Conservation (phyloP, 257 asterid species). For the Solanum neorickii region DNA sequence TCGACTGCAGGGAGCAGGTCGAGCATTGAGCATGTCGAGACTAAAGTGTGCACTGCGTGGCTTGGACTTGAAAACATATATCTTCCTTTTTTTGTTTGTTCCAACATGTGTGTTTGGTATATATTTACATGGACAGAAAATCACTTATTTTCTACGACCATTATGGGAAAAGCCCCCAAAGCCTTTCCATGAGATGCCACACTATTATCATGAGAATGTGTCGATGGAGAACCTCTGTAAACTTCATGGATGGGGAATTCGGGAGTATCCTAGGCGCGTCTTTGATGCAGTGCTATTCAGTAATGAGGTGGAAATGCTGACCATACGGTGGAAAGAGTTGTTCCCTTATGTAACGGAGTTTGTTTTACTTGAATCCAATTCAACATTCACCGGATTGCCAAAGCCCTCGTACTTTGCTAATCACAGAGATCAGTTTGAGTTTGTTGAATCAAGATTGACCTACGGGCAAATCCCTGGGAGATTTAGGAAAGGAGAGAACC, state of each 20-base stretch:
- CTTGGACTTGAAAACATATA: conserved; percentile 38
- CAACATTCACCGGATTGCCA: conserved; percentile 70
- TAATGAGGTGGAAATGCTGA: conserved; percentile 68
- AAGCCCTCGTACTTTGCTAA: conserved; percentile 50
- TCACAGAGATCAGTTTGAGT: conserved; percentile 40
- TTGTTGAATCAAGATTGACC: conserved; percentile 54
- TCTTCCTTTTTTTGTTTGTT: conserved; percentile 45
- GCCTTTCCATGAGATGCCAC: conserved; percentile 70
- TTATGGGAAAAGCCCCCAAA: conserved; percentile 78
- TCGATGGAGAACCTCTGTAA: conserved; percentile 66
- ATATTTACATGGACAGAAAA: conserved; percentile 71
- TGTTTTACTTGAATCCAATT: conserved; percentile 71
- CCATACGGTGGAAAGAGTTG: conserved; percentile 70
- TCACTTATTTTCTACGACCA: conserved; percentile 69
- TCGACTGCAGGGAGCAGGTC: conserved; percentile 38
- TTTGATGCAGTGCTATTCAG: conserved; percentile 76
- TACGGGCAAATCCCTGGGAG: conserved; percentile 76
- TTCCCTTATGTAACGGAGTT: conserved; percentile 63
- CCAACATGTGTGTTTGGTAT: conserved; percentile 40
- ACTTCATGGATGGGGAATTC: conserved; percentile 79
- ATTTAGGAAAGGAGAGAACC: conserved; percentile 62
- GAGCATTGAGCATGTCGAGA: conserved; percentile 46
- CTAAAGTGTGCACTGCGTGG: conserved; percentile 51
- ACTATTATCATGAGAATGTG: conserved; percentile 67
- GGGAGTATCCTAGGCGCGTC: conserved; percentile 77